Evolutionary conservation across 257 asterid species (phyloP).

Genomic region (Oldenlandia corymbosa): DNA sequence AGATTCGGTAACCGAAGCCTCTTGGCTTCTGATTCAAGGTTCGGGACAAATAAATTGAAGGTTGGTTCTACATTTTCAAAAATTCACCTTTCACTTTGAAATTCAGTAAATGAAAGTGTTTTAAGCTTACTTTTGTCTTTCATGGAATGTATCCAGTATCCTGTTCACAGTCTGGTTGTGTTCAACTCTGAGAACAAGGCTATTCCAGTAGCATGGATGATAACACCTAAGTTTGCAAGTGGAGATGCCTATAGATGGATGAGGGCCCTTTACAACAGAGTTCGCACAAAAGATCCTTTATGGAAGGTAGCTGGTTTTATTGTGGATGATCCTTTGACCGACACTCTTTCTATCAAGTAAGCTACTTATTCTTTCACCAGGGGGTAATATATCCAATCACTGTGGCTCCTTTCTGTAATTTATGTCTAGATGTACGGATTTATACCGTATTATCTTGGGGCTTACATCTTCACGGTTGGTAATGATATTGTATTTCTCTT

Average conservation of each 20-base stretch:
- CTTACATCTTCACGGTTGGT: constrained; percentile 18
- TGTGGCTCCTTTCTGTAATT: too few relatives aligned
- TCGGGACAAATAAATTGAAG: constrained; percentile 91
- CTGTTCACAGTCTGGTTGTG: constrained; percentile 87
- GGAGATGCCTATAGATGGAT: constrained; percentile 72
- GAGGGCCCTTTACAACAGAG: constrained; percentile 84
- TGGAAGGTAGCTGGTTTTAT: constrained; percentile 97
- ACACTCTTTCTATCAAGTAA: constrained; percentile 66
- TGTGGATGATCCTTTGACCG: constrained; percentile 80
- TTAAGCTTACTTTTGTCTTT: constrained; percentile 37
- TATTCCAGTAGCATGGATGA: constrained; percentile 95
- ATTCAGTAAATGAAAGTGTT: constrained; percentile 1
- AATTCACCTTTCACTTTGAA: constrained; percentile 4
- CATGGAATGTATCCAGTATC: constrained; percentile 57
- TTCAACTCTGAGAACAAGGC: constrained; percentile 97
- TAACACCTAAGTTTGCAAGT: constrained; percentile 62
- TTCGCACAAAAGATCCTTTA: constrained; percentile 75
- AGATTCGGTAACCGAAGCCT: constrained; percentile 78
- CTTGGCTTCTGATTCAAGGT: constrained; percentile 61
- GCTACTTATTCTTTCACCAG: constrained; percentile 11
- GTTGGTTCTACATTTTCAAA: constrained; percentile 29
- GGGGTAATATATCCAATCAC: background rate
- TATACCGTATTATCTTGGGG: too few relatives aligned
- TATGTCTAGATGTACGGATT: too few relatives aligned
- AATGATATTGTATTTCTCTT: constrained; percentile 16